phyloP scores from a whole-genome alignment of 2,329 filamentous ascomycete species.

The Exophiala dermatitidis region DNA sequence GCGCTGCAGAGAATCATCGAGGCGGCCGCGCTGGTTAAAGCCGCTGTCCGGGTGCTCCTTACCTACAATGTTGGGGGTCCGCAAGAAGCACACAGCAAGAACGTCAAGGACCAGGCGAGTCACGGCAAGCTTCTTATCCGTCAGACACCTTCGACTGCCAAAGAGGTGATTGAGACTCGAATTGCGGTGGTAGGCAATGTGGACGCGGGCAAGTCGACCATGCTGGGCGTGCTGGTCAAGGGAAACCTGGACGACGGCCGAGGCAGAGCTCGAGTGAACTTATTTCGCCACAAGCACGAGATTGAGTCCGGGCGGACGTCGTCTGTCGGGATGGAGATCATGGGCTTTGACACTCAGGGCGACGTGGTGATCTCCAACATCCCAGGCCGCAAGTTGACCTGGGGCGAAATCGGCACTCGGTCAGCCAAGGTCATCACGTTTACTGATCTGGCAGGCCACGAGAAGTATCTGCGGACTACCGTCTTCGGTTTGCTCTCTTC shows the following conservation, averaged over 20 bases:
- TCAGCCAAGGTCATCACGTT: constrained; percentile 96
- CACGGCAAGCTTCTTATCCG: constrained; percentile 84
- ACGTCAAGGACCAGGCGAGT: constrained; percentile 62
- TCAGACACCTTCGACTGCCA: constrained; percentile 62
- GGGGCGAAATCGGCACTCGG: constrained; percentile 94
- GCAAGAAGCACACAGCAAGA: constrained; percentile 59
- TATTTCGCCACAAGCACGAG: constrained; percentile 97
- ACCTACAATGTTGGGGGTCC: constrained; percentile 84
- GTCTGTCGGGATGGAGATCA: constrained; percentile 97
- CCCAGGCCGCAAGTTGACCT: constrained; percentile 79
- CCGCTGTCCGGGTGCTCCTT: constrained; percentile 73
- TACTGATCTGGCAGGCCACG: constrained; percentile 90
- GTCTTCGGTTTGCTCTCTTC: constrained; percentile 92
- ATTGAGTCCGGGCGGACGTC: constrained; percentile 92
- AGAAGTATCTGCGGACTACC: constrained; percentile 88
- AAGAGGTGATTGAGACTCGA: constrained; percentile 88
- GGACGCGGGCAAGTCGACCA: constrained; percentile 92
- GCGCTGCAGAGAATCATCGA: constrained; percentile 60
- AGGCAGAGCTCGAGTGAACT: constrained; percentile 85
- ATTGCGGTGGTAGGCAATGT: constrained; percentile 98
- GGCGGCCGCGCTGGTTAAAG: constrained; percentile 58
- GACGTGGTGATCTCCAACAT: constrained; percentile 74
- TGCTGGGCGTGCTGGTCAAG: constrained; percentile 92
- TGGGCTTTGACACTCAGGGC: constrained; percentile 87
- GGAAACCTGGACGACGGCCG: constrained; percentile 90